Evolutionary conservation across 2,329 filamentous ascomycete genomes (phyloP).

Genomic region (Mycogone perniciosa): DNA sequence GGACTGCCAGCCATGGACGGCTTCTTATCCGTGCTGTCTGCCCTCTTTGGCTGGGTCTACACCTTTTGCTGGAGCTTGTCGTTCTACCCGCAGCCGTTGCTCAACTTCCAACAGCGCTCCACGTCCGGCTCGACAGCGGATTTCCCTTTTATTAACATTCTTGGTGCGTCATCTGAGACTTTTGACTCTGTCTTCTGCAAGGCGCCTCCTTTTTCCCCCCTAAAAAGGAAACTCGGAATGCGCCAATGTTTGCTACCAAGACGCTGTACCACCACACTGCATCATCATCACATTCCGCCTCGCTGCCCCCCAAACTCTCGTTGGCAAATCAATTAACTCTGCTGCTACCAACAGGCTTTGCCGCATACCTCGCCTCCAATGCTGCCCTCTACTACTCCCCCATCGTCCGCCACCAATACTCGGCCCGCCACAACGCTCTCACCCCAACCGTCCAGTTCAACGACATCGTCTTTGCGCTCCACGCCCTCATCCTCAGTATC

Average conservation of each 20-base stretch:
- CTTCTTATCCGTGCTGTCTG: slow-evolving; percentile 46
- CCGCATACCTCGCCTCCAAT: slow-evolving; percentile 70
- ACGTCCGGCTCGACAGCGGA: slow-evolving; percentile 83
- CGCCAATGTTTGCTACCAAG: too few species aligned
- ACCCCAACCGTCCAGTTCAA: slow-evolving; percentile 83
- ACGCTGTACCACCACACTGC: too few species aligned
- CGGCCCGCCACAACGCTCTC: slow-evolving; percentile 65
- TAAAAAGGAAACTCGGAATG: too few species aligned
- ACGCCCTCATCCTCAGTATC: slow-evolving; percentile 67
- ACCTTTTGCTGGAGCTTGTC: slow-evolving; percentile 74
- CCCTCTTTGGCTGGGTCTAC: slow-evolving; percentile 69
- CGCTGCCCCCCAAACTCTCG: neutral
- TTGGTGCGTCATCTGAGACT: slow-evolving; percentile 37
- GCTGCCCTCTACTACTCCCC: slow-evolving; percentile 71
- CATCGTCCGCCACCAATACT: slow-evolving; percentile 74
- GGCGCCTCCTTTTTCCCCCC: too few species aligned
- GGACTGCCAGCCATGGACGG: slow-evolving; percentile 15
- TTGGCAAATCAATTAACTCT: neutral
- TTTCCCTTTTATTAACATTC: slow-evolving; percentile 69
- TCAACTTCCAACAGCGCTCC: slow-evolving; percentile 70
- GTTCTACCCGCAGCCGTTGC: slow-evolving; percentile 85
- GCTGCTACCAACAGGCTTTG: slow-evolving; percentile 49
- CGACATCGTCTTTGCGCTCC: slow-evolving; percentile 80
- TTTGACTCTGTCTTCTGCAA: neutral
- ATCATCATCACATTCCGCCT: neutral